Percentiles rank a stretch among this genome's conserved stretches.
These are phyloP conservation scores for Rhododendron molle DNA, from an alignment of 148 eudicot species.

Conservation along the genomic window DNA sequence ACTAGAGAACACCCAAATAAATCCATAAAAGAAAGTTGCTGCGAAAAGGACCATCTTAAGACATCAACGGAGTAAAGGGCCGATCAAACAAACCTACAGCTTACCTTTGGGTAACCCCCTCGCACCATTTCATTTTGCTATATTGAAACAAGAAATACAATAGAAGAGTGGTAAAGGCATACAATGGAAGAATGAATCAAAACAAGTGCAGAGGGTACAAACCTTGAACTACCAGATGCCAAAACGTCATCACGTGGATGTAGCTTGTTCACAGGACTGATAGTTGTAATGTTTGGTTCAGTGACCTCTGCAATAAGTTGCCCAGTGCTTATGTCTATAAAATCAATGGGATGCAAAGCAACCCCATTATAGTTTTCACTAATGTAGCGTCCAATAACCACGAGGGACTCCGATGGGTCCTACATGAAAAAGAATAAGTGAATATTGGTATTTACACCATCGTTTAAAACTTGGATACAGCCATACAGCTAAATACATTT, in stretches of 20 bases:
- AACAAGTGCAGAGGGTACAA: conserved; percentile 7
- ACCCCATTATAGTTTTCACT: conserved; percentile 84
- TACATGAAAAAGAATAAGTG: conserved; percentile 20
- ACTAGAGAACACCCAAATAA: neutral
- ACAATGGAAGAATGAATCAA: neutral
- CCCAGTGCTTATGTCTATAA: conserved; percentile 81
- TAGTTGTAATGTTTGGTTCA: conserved; percentile 89
- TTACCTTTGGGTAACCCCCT: neutral
- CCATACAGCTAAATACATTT: neutral
- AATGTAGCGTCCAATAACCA: conserved; percentile 91
- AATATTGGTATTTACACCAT: neutral
- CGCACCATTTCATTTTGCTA: neutral
- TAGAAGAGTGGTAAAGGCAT: neutral
- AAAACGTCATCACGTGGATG: conserved; percentile 88
- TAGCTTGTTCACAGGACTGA: conserved; percentile 90
- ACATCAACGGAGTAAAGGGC: neutral
- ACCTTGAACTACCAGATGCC: conserved; percentile 95
- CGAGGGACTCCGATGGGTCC: conserved; percentile 95
- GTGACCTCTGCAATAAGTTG: conserved; percentile 89
- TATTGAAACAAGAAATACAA: neutral
- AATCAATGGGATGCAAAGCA: conserved; percentile 95
- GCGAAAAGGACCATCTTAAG: neutral
- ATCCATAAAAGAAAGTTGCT: neutral
- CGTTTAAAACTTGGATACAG: neutral
- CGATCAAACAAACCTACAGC: neutral